Percentiles rank a stretch among this genome's conserved stretches.
Evolutionary conservation across 495 filamentous ascomycete species (phyloP).

Genomic region (Haplographium delicatum): DNA sequence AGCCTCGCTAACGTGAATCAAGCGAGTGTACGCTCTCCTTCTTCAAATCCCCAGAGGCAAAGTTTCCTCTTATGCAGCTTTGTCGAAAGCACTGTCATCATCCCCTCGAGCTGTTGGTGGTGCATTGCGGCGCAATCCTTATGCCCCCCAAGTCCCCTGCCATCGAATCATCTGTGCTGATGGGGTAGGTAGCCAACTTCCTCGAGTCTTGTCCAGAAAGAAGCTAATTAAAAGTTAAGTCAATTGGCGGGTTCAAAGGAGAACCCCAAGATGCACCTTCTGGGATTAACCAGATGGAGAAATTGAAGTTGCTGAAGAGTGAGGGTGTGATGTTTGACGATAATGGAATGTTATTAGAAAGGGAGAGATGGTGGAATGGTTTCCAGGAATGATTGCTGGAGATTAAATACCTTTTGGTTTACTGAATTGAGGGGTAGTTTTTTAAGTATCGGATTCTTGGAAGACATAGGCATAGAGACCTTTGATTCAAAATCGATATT

Average conservation of each 20-base stretch:
- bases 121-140: constrained; percentile 67
- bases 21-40: constrained; percentile 39
- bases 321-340: constrained; percentile 46
- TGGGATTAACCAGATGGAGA: constrained; percentile 40
- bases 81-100: constrained; percentile 59
- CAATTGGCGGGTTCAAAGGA: constrained; percentile 49
- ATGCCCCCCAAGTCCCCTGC: constrained; percentile 57
- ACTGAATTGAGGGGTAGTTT: too few species aligned
- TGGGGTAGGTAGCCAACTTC: constrained; percentile 14
- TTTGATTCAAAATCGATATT: too few species aligned
- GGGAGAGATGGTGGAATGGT: constrained; percentile 32
- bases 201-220: not conserved
- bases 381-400: constrained; percentile 30
- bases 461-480: too few species aligned
- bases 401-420: too few species aligned
- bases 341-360: constrained; percentile 37
- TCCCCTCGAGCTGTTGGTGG: constrained; percentile 78
- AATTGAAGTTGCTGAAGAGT: constrained; percentile 36
- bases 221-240: constrained; percentile 28
- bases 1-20: not conserved
- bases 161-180: constrained; percentile 40
- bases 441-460: too few species aligned
- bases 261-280: constrained; percentile 43
- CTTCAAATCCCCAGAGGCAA: constrained; percentile 64
- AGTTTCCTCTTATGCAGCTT: constrained; percentile 68